Percentiles rank a stretch among this genome's conserved stretches.
Conservation (phyloP, 176 grass and related monocot genomes). For the Zizania latifolia region DNA sequence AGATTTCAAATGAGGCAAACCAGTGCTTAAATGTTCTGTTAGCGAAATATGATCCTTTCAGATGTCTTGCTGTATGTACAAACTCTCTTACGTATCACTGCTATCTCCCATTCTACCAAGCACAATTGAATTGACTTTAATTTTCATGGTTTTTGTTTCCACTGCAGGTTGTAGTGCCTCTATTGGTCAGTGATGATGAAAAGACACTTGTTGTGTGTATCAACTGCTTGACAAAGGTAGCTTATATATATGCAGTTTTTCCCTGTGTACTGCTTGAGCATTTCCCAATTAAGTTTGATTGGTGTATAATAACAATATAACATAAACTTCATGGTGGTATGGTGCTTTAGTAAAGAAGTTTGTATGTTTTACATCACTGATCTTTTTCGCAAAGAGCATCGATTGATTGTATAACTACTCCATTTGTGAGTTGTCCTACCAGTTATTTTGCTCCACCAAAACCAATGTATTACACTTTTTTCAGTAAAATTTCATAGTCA, state of each 20-base stretch:
- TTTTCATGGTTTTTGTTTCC: conserved; percentile 27
- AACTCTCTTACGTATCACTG: conserved; percentile 1
- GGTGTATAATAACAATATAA: not conserved
- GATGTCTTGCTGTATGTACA: conserved; percentile 79
- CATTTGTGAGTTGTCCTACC: not conserved
- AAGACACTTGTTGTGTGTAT: conserved; percentile 94
- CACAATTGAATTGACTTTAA: conserved; percentile 17
- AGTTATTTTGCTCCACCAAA: not conserved
- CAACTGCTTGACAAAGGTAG: conserved; percentile 99
- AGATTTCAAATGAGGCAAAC: conserved; percentile 94
- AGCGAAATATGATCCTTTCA: conserved; percentile 76
- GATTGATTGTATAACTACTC: conserved; percentile 2
- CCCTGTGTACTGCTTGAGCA: not conserved
- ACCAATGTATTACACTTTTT: not conserved
- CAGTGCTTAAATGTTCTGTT: conserved; percentile 73
- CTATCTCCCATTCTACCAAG: conserved; percentile 7
- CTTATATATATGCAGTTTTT: conserved; percentile 21
- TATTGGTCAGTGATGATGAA: conserved; percentile 92
- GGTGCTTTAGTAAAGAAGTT: not conserved
- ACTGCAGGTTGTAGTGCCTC: conserved; percentile 79
- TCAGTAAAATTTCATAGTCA: not conserved
- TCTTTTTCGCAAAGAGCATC: conserved; percentile 10
- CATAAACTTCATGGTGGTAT: not conserved
- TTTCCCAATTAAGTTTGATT: conserved; percentile 4
- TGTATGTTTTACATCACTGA: not conserved